phyloP scores from a whole-genome alignment of 495 filamentous ascomycete genomes.

The Entonaema liquescens region DNA sequence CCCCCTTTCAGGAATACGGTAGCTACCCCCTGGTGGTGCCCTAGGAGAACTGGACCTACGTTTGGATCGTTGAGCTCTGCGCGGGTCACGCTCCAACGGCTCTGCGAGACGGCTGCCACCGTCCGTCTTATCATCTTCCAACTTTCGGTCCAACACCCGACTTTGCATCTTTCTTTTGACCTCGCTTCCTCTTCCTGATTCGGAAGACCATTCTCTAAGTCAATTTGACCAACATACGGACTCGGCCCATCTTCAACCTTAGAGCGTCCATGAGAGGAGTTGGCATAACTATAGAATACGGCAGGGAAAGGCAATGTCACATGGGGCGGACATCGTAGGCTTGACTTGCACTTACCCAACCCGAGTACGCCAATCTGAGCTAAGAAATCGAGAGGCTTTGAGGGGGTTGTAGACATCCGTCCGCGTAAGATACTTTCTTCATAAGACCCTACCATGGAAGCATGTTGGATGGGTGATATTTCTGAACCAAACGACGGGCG shows the following conservation, averaged over 20 bases:
- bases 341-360: constrained; percentile 86
- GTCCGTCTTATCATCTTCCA: constrained; percentile 44
- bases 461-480: constrained; percentile 78
- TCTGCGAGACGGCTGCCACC: constrained; percentile 41
- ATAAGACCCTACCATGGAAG: constrained; percentile 96
- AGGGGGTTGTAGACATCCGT: constrained; percentile 96
- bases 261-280: constrained; percentile 66
- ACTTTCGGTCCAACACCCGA: constrained; percentile 43
- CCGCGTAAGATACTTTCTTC: constrained; percentile 96
- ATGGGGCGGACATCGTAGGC: constrained; percentile 86
- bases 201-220: constrained; percentile 80
- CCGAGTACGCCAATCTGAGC: constrained; percentile 96
- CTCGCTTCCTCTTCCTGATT: constrained; percentile 56
- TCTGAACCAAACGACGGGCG: constrained; percentile 80
- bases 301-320: constrained; percentile 94
- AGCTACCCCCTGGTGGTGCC: constrained; percentile 82
- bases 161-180: constrained; percentile 57
- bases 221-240: constrained; percentile 94
- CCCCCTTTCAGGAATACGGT: constrained; percentile 93
- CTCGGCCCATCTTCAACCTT: constrained; percentile 83
- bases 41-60: constrained; percentile 74
- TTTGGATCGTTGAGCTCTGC: constrained; percentile 59
- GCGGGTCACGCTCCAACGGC: constrained; percentile 49
- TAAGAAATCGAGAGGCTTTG: constrained; percentile 90
- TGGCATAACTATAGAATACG: constrained; percentile 92